phyloP scores from a whole-genome alignment of 495 filamentous ascomycete species.

The Podospora pseudopauciseta region DNA sequence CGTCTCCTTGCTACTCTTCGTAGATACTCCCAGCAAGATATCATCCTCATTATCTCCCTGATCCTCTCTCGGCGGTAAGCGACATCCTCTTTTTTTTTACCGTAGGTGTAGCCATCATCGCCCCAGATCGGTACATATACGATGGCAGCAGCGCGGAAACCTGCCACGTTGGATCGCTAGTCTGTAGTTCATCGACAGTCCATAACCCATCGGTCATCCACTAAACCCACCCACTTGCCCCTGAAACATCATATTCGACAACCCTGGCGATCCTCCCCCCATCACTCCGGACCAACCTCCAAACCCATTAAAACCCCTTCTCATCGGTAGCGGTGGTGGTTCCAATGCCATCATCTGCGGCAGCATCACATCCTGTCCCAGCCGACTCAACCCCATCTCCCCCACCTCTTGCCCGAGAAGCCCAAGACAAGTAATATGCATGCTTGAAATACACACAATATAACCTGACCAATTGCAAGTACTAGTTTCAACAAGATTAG shows the following conservation, averaged over 20 bases:
- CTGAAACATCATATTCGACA: slow-evolving; percentile 16
- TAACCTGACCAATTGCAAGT: too few relatives aligned
- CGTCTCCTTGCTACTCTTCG: not conserved
- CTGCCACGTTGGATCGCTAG: slow-evolving; percentile 27
- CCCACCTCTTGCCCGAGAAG: not conserved
- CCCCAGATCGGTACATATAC: not conserved
- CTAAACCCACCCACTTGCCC: slow-evolving; percentile 11
- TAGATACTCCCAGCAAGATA: slow-evolving; percentile 23
- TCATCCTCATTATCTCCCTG: slow-evolving; percentile 28
- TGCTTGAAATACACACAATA: too few relatives aligned
- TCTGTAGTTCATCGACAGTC: slow-evolving; percentile 7
- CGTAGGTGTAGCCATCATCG: slow-evolving; percentile 3
- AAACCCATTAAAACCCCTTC: slow-evolving; percentile 6
- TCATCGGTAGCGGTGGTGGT: too few relatives aligned
- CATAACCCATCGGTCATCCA: not conserved
- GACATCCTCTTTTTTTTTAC: slow-evolving; percentile 15
- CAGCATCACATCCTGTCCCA: too few relatives aligned
- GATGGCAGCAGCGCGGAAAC: slow-evolving; percentile 29
- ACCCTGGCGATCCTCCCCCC: slow-evolving; percentile 3
- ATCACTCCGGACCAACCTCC: not conserved
- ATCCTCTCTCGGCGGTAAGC: slow-evolving; percentile 13
- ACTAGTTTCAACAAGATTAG: too few relatives aligned
- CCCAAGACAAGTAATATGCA: too few relatives aligned
- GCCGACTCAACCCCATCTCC: too few relatives aligned
- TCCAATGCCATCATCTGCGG: too few relatives aligned